phyloP scores from a whole-genome alignment of 192 early-diverging fungal species.

The Coemansia asiatica region DNA sequence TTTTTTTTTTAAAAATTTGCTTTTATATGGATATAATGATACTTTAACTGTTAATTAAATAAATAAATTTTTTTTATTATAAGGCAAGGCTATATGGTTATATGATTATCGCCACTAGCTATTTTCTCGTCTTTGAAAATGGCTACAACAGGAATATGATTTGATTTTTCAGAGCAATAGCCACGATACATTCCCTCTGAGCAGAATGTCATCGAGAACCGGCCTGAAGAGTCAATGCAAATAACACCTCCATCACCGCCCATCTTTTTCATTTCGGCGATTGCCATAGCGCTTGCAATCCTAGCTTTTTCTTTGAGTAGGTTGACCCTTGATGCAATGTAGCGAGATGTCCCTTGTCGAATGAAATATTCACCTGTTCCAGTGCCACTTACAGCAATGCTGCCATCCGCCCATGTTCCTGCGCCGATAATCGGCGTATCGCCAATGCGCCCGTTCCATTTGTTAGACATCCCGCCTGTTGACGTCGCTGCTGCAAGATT shows the following conservation, averaged over 20 bases:
- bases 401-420: slow-evolving; percentile 37
- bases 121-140: slow-evolving; percentile 28
- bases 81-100: neutral
- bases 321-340: slow-evolving; percentile 22
- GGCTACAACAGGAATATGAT: slow-evolving; percentile 24
- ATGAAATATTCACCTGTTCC: slow-evolving; percentile 42
- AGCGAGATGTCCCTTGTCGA: slow-evolving; percentile 21
- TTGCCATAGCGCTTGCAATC: slow-evolving; percentile 12
- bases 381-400: slow-evolving; percentile 24
- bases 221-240: slow-evolving; percentile 19
- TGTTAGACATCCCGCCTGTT: slow-evolving; percentile 41
- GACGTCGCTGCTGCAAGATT: slow-evolving; percentile 37
- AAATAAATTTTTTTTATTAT: no score
- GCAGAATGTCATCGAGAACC: slow-evolving; percentile 24
- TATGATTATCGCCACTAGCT: slow-evolving; percentile 19
- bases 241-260: slow-evolving; percentile 45
- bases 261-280: slow-evolving; percentile 26
- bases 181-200: slow-evolving; percentile 42
- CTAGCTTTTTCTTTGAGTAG: slow-evolving; percentile 22
- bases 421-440: slow-evolving; percentile 39
- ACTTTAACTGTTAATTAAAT: no score
- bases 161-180: slow-evolving; percentile 20
- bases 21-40: no score
- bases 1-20: neutral
- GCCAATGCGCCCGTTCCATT: slow-evolving; percentile 35